Conservation (phyloP, 495 filamentous ascomycete genomes). For the Trichoderma reesei region DNA sequence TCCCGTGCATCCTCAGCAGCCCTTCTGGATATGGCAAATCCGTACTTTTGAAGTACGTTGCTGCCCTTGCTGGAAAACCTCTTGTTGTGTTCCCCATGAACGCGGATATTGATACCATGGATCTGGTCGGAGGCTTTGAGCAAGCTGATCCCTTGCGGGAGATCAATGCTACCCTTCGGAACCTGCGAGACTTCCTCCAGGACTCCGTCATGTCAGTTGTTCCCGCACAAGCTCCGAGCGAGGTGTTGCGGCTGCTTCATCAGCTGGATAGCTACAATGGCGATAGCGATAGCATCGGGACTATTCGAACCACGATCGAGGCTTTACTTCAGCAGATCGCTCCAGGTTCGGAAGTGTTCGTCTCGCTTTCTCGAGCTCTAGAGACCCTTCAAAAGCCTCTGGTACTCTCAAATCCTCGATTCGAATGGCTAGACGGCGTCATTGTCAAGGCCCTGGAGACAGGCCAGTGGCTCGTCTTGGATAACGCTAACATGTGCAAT, state of each 20-base stretch:
- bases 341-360: slow-evolving; percentile 19
- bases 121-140: slow-evolving; percentile 92
- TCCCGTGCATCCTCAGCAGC: slow-evolving; percentile 84
- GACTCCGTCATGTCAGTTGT: slow-evolving; percentile 42
- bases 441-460: slow-evolving; percentile 77
- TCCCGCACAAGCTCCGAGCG: slow-evolving; percentile 30
- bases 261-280: slow-evolving; percentile 20
- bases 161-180: slow-evolving; percentile 42
- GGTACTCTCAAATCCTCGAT: slow-evolving; percentile 58
- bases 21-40: slow-evolving; percentile 82
- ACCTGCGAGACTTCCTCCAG: slow-evolving; percentile 46
- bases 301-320: slow-evolving; percentile 25
- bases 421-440: slow-evolving; percentile 93
- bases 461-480: slow-evolving; percentile 87
- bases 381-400: slow-evolving; percentile 34
- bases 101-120: slow-evolving; percentile 90
- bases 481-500: slow-evolving; percentile 94
- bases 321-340: slow-evolving; percentile 19
- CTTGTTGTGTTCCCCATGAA: slow-evolving; percentile 76
- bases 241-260: slow-evolving; percentile 34
- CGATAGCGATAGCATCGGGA: slow-evolving; percentile 21
- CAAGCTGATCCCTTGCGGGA: slow-evolving; percentile 75
- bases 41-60: slow-evolving; percentile 64
- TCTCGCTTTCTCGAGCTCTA: slow-evolving; percentile 22
- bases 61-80: slow-evolving; percentile 59